A percentile compares a stretch with the other conserved stretches of the same genome.
phyloP scores from a whole-genome alignment of 75 land plant species.

The Gnetum montanum region DNA sequence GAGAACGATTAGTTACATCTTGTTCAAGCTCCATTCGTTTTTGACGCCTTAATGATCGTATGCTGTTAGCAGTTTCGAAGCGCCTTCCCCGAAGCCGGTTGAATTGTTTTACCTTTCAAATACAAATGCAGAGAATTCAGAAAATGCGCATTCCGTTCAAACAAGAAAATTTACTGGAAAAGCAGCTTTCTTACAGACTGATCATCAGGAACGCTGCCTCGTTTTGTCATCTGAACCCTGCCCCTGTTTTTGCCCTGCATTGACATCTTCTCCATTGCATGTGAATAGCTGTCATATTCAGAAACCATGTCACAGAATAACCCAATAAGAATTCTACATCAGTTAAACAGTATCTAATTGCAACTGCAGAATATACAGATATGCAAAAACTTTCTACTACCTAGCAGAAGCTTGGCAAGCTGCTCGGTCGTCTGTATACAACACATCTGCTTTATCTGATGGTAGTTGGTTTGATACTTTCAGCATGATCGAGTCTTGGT shows the following conservation, averaged over 20 bases:
- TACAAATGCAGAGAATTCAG: slow-evolving; percentile 2
- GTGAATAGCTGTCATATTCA: slow-evolving; percentile 3
- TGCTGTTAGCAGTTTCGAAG: not conserved
- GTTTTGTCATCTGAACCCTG: slow-evolving; percentile 2
- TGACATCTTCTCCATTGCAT: slow-evolving; percentile 6
- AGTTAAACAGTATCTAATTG: too few species aligned
- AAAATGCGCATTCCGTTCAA: not conserved
- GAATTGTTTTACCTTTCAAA: slow-evolving; percentile 1
- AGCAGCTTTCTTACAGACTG: not conserved
- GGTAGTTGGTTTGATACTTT: not conserved
- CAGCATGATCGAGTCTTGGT: not conserved
- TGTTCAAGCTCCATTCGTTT: slow-evolving; percentile 7
- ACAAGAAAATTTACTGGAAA: not conserved
- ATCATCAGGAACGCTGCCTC: not conserved
- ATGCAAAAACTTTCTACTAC: not conserved
- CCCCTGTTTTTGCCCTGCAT: slow-evolving; percentile 1
- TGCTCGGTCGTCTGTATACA: not conserved
- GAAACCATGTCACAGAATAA: not conserved
- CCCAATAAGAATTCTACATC: not conserved
- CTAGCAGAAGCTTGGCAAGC: slow-evolving; percentile 6
- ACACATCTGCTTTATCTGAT: not conserved
- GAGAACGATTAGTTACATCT: slow-evolving; percentile 2
- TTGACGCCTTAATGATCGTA: slow-evolving; percentile 1
- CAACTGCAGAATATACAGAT: slow-evolving; percentile 2
- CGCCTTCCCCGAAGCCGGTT: not conserved